phyloP scores from a whole-genome alignment of 257 asterid genomes.

The Solanum corneliomulleri region DNA sequence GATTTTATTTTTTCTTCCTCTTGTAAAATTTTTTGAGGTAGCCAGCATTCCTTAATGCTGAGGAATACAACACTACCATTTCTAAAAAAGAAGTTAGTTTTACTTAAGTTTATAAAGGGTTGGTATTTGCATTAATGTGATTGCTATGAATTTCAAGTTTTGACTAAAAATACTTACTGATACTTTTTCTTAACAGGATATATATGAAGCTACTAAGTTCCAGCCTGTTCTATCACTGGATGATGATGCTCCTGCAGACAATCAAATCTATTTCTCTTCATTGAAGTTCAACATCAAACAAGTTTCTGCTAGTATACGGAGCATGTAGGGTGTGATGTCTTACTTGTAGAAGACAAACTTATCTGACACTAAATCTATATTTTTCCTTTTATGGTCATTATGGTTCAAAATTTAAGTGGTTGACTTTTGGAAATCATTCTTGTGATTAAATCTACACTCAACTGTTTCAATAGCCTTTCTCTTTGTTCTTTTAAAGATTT shows the following conservation, averaged over 20 bases:
- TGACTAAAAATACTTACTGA: not conserved
- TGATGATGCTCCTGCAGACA: conserved; percentile 46
- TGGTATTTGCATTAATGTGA: not conserved
- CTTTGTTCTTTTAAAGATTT: not conserved
- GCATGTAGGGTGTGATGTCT: conserved; percentile 36
- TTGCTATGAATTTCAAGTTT: not conserved
- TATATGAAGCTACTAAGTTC: conserved; percentile 89
- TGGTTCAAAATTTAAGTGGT: not conserved
- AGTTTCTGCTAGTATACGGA: conserved; percentile 38
- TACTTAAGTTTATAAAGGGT: not conserved
- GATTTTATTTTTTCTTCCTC: not conserved
- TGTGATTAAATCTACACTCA: not conserved
- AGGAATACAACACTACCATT: not conserved
- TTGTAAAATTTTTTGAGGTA: not conserved
- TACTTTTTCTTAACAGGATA: conserved; percentile 51
- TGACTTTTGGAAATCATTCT: not conserved
- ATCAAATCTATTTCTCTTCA: conserved; percentile 53
- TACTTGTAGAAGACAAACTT: not conserved
- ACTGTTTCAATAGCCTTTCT: not conserved
- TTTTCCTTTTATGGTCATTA: not conserved
- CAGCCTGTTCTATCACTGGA: conserved; percentile 46
- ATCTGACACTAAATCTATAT: not conserved
- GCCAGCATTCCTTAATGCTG: not conserved
- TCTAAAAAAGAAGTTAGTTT: not conserved
- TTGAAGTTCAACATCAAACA: conserved; percentile 54